These are phyloP conservation scores for Russula sp. DNA, from an alignment of 768 basidiomycete species.

Conservation along the genomic window DNA sequence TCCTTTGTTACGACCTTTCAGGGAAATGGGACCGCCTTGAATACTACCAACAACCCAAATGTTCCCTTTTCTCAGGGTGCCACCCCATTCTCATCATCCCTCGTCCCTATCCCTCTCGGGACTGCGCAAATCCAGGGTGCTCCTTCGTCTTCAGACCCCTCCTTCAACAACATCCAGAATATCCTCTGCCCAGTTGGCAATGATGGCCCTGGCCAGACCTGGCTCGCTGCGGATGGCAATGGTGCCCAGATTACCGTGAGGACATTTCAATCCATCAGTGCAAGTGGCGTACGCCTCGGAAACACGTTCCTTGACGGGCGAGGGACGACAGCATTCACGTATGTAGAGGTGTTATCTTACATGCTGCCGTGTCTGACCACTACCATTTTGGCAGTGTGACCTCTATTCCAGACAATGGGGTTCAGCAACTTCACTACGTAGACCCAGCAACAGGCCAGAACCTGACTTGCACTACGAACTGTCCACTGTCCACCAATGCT, in stretches of 20 bases:
- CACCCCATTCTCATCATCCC: conserved; percentile 81
- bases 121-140: conserved; percentile 50
- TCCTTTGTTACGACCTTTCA: conserved; percentile 74
- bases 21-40: conserved; percentile 43
- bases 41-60: conserved; percentile 75
- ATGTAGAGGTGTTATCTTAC: conserved; percentile 24
- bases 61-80: conserved; percentile 77
- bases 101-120: conserved; percentile 70
- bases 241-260: conserved; percentile 69
- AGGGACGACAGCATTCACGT: conserved; percentile 89
- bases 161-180: conserved; percentile 55
- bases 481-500: conserved; percentile 74
- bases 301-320: conserved; percentile 80
- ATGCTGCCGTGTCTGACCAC: conserved; percentile 14
- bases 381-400: conserved; percentile 50
- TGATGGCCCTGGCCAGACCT: conserved; percentile 73
- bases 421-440: conserved; percentile 67
- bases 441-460: conserved; percentile 72
- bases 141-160: conserved; percentile 52
- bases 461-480: conserved; percentile 65
- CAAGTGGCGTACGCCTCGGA: conserved; percentile 78
- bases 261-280: conserved; percentile 65
- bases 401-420: conserved; percentile 82
- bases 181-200: conserved; percentile 83
- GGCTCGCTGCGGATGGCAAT: conserved; percentile 73